Base-by-base conservation (phyloP, 2,329 filamentous ascomycete genomes). In the Coniella vitis region DNA sequence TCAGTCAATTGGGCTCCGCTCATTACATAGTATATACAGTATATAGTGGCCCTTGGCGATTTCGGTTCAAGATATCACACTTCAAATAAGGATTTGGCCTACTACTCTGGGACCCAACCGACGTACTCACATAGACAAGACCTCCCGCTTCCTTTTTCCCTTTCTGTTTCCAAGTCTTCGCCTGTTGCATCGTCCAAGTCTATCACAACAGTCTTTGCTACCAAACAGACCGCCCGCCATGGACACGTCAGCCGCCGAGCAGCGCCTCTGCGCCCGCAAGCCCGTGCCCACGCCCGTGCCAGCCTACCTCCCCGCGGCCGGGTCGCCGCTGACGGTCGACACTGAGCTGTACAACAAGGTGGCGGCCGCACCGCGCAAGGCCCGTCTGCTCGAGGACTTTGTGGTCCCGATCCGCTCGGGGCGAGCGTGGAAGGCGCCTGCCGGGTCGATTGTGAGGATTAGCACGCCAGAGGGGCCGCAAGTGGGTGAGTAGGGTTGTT, bases 391-490 rank as follows among this genome's bases (percentile, higher is more conserved):
- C 5, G 61, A 74, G 2, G 69, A 77, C 7, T 84, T 86, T 55
- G 77, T 76, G 2, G 70, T 93, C 22, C 83, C 86, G 0, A 86
- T 89, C 25, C 81, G 87, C 31, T 87, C 83, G 2, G 88, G 84
- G 1, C 73, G 73, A 52, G 86, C 87, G 1, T 93, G 85, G 84
- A 72, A 76, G 41, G 86, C 85, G 0, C 75, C 79, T 0, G 78
- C 79, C 1, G 85, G 86, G 3, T 75, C 75, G 42, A 76, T 93
- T 49, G 78, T 87, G 52, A 79, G 82, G 13, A 81, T 94, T 54
- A 85, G 81, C 49, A 91, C 87, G 0, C 86, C 86, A 0, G 71
- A 83, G 47, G 88, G 88, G 0, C 81, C 88, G 0, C 88, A 94
- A 67, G 87, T 94, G 42, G 76, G 71, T 73, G 63, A 31, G 38